These are phyloP conservation scores for Lactarius tabidus DNA, from an alignment of 768 basidiomycete species.

Conservation along the genomic window DNA sequence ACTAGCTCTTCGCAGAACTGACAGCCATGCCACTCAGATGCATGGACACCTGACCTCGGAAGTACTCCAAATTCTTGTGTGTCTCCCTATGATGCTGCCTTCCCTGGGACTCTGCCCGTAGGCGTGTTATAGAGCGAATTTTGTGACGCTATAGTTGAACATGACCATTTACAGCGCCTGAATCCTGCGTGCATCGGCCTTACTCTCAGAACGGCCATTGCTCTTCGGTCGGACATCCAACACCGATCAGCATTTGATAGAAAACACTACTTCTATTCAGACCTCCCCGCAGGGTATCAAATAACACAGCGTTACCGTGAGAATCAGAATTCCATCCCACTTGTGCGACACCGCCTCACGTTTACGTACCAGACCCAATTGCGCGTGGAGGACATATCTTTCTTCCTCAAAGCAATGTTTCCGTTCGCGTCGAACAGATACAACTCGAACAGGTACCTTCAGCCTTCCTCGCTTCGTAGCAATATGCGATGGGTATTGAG, in stretches of 20 bases:
- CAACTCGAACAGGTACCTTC: constrained; percentile 82
- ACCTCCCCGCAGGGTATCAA: constrained; percentile 92
- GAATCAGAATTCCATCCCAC: constrained; percentile 6
- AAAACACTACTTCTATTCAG: constrained; percentile 98
- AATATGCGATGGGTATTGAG: constrained; percentile 8
- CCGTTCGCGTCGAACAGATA: constrained; percentile 87
- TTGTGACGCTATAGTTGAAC: neutral
- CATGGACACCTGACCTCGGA: constrained; percentile 41
- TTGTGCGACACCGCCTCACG: constrained; percentile 2
- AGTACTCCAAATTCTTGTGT: constrained; percentile 70
- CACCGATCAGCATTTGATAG: constrained; percentile 81
- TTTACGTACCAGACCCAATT: constrained; percentile 61
- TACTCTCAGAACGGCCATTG: constrained; percentile 75
- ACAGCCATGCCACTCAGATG: constrained; percentile 31
- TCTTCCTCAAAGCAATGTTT: constrained; percentile 38
- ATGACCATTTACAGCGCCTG: constrained; percentile 41
- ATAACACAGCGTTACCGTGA: constrained; percentile 47
- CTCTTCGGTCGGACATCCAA: constrained; percentile 65
- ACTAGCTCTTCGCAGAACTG: neutral
- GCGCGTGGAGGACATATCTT: constrained; percentile 62
- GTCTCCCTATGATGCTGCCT: constrained; percentile 78
- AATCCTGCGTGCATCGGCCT: constrained; percentile 73
- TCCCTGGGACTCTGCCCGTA: constrained; percentile 92
- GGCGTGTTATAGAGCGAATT: constrained; percentile 10
- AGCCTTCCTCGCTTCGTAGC: constrained; percentile 2